These are phyloP conservation scores for Ophidiomyces ophidiicola DNA, from an alignment of 2,329 filamentous ascomycete genomes.

Conservation along the genomic window DNA sequence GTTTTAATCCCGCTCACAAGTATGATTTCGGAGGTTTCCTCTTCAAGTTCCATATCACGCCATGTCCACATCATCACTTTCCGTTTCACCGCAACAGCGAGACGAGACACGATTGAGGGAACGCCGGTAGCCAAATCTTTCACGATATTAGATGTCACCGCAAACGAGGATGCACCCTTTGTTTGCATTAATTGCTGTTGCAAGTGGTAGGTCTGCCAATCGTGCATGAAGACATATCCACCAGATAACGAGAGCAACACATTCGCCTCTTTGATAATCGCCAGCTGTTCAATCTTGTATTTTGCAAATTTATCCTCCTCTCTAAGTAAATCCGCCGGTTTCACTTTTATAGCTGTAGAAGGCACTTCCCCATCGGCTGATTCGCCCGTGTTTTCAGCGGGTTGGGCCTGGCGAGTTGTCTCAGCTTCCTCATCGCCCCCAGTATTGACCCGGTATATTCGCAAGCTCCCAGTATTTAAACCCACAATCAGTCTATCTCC, in stretches of 20 bases:
- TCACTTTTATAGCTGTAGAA: slow-evolving; percentile 25
- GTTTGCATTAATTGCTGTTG: slow-evolving; percentile 71
- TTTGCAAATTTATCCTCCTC: slow-evolving; percentile 92
- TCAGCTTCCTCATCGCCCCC: slow-evolving; percentile 30
- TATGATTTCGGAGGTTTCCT: slow-evolving; percentile 62
- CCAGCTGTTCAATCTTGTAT: slow-evolving; percentile 81
- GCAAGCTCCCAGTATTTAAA: slow-evolving; percentile 74
- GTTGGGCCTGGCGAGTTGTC: slow-evolving; percentile 17
- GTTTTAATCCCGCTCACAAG: slow-evolving; percentile 75
- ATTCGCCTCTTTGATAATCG: slow-evolving; percentile 88
- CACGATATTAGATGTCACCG: slow-evolving; percentile 89
- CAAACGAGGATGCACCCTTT: slow-evolving; percentile 79
- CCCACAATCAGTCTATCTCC: slow-evolving; percentile 87
- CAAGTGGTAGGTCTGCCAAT: slow-evolving; percentile 70
- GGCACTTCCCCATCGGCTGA: slow-evolving; percentile 1
- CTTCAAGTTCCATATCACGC: slow-evolving; percentile 76
- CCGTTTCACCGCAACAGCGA: slow-evolving; percentile 88
- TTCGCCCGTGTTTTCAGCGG: slow-evolving; percentile 11
- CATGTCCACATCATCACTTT: slow-evolving; percentile 85
- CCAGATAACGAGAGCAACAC: slow-evolving; percentile 84
- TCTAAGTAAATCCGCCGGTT: slow-evolving; percentile 69
- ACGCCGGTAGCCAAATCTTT: slow-evolving; percentile 79
- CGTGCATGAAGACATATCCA: slow-evolving; percentile 77
- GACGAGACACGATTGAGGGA: slow-evolving; percentile 77
- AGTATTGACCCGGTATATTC: slow-evolving; percentile 85